A percentile compares a stretch with the other conserved stretches of the same genome.
Evolutionary conservation across 306 rosid genomes (phyloP).

Genomic region (Begonia peltatifolia): DNA sequence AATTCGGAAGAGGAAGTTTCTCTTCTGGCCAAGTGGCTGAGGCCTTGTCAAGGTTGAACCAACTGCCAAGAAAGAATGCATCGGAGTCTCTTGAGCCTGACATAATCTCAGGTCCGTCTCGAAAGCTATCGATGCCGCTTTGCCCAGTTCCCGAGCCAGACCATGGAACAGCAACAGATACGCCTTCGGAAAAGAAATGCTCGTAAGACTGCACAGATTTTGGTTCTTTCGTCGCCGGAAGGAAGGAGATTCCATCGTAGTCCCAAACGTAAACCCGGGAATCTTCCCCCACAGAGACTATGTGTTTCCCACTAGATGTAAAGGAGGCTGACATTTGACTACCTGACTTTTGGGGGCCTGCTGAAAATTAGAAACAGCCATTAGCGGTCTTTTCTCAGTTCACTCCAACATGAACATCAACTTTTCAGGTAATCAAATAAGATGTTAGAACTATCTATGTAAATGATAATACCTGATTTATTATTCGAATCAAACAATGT

Average conservation of each 20-base stretch:
- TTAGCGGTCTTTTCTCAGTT: neutral
- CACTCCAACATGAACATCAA: too few species aligned
- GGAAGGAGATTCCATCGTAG: slow-evolving; percentile 16
- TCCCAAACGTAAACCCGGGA: slow-evolving; percentile 68
- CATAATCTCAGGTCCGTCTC: too few species aligned
- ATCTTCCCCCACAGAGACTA: slow-evolving; percentile 70
- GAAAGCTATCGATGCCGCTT: neutral
- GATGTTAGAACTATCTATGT: too few species aligned
- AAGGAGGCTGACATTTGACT: slow-evolving; percentile 75
- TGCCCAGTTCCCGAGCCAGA: slow-evolving; percentile 22
- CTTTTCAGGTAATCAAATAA: too few species aligned
- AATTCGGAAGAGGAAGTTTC: slow-evolving; percentile 51
- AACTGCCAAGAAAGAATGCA: slow-evolving; percentile 38
- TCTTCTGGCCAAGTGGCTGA: slow-evolving; percentile 87
- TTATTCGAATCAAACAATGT: too few species aligned
- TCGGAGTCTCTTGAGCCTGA: slow-evolving; percentile 20
- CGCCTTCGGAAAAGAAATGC: slow-evolving; percentile 57
- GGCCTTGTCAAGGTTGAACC: slow-evolving; percentile 21
- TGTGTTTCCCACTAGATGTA: slow-evolving; percentile 39
- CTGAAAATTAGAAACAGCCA: slow-evolving; percentile 3
- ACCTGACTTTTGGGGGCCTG: slow-evolving; percentile 63
- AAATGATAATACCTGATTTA: too few species aligned
- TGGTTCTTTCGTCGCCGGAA: slow-evolving; percentile 17
- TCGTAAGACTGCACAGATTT: slow-evolving; percentile 48
- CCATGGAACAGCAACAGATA: slow-evolving; percentile 72